Conservation (phyloP, 768 basidiomycete genomes). For the Mrakia gelida region DNA sequence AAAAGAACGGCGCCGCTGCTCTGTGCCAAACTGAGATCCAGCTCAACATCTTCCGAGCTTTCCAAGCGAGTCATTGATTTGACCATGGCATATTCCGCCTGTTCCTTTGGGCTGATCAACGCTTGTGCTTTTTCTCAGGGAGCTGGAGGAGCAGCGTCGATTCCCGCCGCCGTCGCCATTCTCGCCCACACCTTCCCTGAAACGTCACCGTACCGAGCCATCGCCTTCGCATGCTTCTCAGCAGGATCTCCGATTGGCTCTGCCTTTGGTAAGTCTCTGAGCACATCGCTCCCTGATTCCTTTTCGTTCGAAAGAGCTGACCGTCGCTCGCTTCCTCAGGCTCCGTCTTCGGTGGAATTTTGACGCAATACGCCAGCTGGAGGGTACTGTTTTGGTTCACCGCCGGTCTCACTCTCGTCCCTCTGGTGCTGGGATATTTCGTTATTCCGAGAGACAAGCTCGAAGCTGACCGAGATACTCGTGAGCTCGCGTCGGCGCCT, state of each 20-base stretch:
- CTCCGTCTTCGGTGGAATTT: conserved; percentile 60
- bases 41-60: conserved; percentile 65
- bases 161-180: conserved; percentile 57
- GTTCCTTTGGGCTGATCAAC: background rate
- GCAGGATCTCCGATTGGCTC: conserved; percentile 81
- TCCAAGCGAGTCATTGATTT: conserved; percentile 48
- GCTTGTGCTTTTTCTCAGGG: background rate
- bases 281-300: background rate
- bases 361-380: conserved; percentile 55
- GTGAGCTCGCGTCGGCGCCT: background rate
- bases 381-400: conserved; percentile 54
- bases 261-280: conserved; percentile 54
- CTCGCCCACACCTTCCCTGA: conserved; percentile 72
- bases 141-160: conserved; percentile 29
- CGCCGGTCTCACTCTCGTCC: conserved; percentile 56
- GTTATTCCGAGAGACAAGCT: conserved; percentile 59
- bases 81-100: too few relatives aligned
- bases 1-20: conserved; percentile 24
- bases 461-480: conserved; percentile 28
- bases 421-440: conserved; percentile 55
- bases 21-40: conserved; percentile 59
- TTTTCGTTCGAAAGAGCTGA: too few relatives aligned
- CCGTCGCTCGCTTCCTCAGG: background rate
- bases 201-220: conserved; percentile 53
- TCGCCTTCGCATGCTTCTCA: conserved; percentile 76